Conservation (phyloP, 371 early-diverging fungal genomes). For the Mortierella polycephala region DNA sequence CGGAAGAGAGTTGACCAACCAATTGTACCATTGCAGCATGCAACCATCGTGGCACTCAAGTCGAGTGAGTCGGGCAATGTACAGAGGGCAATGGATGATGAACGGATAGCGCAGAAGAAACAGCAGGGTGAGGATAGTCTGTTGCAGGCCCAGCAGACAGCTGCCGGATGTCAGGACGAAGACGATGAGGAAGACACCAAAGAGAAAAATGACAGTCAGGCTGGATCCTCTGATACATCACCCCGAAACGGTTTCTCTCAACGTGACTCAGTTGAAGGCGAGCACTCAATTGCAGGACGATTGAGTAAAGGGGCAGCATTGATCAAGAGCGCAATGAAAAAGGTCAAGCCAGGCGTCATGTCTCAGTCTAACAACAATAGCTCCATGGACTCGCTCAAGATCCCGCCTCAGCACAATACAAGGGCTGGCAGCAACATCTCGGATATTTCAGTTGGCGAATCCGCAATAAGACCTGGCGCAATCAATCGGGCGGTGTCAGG, state of each 20-base stretch:
- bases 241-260: neutral
- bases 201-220: neutral
- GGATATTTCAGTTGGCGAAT: neutral
- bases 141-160: no score
- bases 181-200: neutral
- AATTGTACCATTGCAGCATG: neutral
- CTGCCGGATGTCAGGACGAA: no score
- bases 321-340: slow-evolving; percentile 25
- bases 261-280: slow-evolving; percentile 5
- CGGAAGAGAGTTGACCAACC: neutral
- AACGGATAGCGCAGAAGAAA: no score
- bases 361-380: slow-evolving; percentile 6
- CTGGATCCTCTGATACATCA: slow-evolving; percentile 1
- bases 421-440: slow-evolving; percentile 1
- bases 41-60: no score
- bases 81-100: no score
- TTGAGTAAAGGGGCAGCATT: slow-evolving; percentile 31
- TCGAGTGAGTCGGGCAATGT: no score
- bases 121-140: no score
- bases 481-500: slow-evolving; percentile 14
- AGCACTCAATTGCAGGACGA: slow-evolving; percentile 17
- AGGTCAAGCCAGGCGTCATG: slow-evolving; percentile 6
- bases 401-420: neutral
- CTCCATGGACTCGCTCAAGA: slow-evolving; percentile 9
- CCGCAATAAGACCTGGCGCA: neutral